A percentile compares a stretch with the other conserved stretches of the same genome.
These are phyloP conservation scores for Lithospermum erythrorhizon DNA, from an alignment of 257 asterid genomes.

Conservation along the genomic window DNA sequence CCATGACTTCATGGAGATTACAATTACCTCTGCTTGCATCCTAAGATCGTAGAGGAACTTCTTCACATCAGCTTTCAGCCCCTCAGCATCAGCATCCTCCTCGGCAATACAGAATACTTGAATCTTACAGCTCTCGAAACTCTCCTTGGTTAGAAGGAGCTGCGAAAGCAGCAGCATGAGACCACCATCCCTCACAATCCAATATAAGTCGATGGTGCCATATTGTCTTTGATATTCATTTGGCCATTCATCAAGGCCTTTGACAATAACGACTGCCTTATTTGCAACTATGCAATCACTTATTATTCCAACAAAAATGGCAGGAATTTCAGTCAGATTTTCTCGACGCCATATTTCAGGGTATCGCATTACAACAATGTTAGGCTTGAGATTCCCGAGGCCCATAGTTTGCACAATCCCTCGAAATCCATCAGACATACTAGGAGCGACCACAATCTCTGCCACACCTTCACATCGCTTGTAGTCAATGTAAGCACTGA, in stretches of 20 bases:
- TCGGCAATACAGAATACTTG: constrained; percentile 96
- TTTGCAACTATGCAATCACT: constrained; percentile 95
- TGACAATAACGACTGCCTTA: constrained; percentile 90
- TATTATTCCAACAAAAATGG: constrained; percentile 79
- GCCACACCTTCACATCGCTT: constrained; percentile 98
- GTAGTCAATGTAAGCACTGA: constrained; percentile 80
- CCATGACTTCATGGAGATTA: constrained; percentile 89
- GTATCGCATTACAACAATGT: constrained; percentile 86
- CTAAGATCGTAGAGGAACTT: constrained; percentile 93
- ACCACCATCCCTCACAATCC: constrained; percentile 98
- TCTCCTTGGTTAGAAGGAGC: constrained; percentile 81
- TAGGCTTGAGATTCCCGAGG: constrained; percentile 93
- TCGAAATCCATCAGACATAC: constrained; percentile 89
- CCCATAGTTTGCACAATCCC: constrained; percentile 98
- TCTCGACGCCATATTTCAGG: constrained; percentile 98
- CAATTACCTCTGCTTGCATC: constrained; percentile 96
- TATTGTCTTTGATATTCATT: constrained; percentile 90
- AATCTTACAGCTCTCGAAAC: constrained; percentile 93
- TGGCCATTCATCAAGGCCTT: constrained; percentile 99
- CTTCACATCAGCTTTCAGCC: constrained; percentile 72
- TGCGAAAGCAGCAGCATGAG: constrained; percentile 95
- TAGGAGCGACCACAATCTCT: constrained; percentile 87
- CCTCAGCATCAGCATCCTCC: constrained; percentile 95
- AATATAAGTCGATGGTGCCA: constrained; percentile 85
- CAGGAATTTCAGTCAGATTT: constrained; percentile 74